A percentile compares a stretch with the other conserved stretches of the same genome.
These are phyloP conservation scores for Syncephalastrum sp. DNA, from an alignment of 371 early-diverging fungal species.

Conservation along the genomic window DNA sequence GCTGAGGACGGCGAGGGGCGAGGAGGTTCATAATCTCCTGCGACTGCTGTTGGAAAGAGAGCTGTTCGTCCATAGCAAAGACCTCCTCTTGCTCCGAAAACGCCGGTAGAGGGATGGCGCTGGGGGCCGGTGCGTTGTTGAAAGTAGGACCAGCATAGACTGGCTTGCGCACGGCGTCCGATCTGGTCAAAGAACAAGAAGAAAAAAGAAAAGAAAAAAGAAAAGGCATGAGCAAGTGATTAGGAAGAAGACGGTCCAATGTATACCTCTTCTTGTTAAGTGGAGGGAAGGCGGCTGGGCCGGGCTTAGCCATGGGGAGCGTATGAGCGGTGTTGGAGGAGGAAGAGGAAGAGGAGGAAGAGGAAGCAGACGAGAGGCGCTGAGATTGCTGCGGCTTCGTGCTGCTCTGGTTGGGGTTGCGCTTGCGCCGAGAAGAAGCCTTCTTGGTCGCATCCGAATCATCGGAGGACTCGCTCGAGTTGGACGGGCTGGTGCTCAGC, in stretches of 20 bases:
- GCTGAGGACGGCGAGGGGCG: conserved; percentile 14
- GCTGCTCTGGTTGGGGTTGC: not conserved
- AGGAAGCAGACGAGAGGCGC: not conserved
- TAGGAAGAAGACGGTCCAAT: too few species aligned
- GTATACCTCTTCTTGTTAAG: conserved; percentile 2
- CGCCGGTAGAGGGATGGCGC: conserved; percentile 72
- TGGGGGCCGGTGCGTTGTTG: conserved; percentile 78
- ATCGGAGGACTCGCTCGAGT: conserved; percentile 7
- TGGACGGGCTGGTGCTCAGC: not conserved
- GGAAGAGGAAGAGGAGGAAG: not conserved
- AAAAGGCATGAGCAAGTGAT: too few species aligned
- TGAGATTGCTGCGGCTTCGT: conserved; percentile 3
- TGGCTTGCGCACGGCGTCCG: conserved; percentile 17
- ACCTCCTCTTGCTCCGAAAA: conserved; percentile 41
- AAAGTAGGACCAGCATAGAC: conserved; percentile 81
- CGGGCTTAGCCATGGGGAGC: too few species aligned
- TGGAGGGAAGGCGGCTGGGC: not conserved
- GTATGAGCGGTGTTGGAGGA: conserved; percentile 5
- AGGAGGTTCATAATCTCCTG: conserved; percentile 30
- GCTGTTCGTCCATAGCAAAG: conserved; percentile 16
- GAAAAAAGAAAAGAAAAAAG: too few species aligned
- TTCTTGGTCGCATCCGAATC: conserved; percentile 13
- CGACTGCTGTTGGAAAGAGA: conserved; percentile 30
- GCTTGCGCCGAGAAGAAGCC: conserved; percentile 4
- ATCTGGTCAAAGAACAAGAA: too few species aligned